Conservation (phyloP, 2,329 filamentous ascomycete species). For the Oidium heveae region DNA sequence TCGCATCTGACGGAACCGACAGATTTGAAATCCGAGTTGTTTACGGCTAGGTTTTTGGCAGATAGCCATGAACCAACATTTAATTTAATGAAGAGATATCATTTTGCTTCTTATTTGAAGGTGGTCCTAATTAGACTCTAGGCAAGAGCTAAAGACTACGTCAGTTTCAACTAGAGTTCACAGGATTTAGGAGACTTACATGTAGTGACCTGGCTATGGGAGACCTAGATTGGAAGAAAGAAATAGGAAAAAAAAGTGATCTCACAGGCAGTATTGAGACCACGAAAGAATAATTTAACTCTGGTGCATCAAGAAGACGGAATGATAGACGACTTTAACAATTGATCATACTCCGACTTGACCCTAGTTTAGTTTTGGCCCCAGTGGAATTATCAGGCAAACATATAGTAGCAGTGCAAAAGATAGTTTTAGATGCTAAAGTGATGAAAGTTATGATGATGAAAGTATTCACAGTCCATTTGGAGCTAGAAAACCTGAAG, state of each 20-base stretch:
- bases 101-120: slow-evolving; percentile 9
- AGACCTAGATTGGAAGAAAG: not conserved
- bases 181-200: not conserved
- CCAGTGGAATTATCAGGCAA: not conserved
- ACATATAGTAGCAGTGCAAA: not conserved
- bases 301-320: not conserved
- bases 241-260: not conserved
- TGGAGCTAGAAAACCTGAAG: too few relatives aligned
- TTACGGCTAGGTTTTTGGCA: slow-evolving; percentile 5
- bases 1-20: slow-evolving; percentile 3
- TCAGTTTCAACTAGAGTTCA: not conserved
- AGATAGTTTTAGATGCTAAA: too few relatives aligned
- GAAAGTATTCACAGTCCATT: too few relatives aligned
- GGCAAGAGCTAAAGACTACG: not conserved
- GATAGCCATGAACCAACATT: slow-evolving; percentile 8
- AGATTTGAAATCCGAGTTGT: slow-evolving; percentile 2
- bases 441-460: too few relatives aligned
- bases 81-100: slow-evolving; percentile 8
- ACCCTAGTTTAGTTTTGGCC: not conserved
- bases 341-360: not conserved
- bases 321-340: not conserved
- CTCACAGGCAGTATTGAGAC: not conserved
- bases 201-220: not conserved
- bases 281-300: not conserved
- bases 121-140: not conserved